Evolutionary conservation across 192 early-diverging fungal genomes (phyloP).

Genomic region (Backusella morwellensis): DNA sequence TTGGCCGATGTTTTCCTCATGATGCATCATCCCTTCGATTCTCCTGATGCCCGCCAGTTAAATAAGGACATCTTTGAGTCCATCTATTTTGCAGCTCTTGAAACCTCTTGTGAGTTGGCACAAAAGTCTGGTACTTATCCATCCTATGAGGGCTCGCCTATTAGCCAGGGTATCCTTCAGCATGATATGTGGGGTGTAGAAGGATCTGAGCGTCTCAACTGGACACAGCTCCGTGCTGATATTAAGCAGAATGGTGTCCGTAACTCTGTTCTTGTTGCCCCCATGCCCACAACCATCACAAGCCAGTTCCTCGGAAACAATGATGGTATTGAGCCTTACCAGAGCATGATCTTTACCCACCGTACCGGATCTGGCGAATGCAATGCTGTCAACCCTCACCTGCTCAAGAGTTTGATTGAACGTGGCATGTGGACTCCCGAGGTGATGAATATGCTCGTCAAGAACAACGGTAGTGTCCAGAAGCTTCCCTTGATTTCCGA

Average conservation of each 20-base stretch:
- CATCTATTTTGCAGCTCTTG: conserved; percentile 90
- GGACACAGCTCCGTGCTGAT: conserved; percentile 72
- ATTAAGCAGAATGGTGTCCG: conserved; percentile 82
- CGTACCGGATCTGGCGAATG: conserved; percentile 93
- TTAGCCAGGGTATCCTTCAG: conserved; percentile 84
- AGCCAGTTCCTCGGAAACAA: conserved; percentile 96
- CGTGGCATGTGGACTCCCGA: conserved; percentile 87
- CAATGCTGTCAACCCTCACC: conserved; percentile 94
- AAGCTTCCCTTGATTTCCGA: conserved; percentile 72
- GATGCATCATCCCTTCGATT: conserved; percentile 93
- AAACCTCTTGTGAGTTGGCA: conserved; percentile 89
- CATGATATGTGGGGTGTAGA: conserved; percentile 88
- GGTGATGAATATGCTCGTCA: conserved; percentile 94
- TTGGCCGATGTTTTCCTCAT: conserved; percentile 94
- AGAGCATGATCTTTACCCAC: conserved; percentile 91
- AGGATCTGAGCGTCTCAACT: conserved; percentile 82
- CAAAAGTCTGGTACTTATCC: conserved; percentile 71
- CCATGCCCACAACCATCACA: conserved; percentile 95
- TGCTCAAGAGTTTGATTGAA: conserved; percentile 90
- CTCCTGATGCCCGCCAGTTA: conserved; percentile 73
- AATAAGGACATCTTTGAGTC: conserved; percentile 93
- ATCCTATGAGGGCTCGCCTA: conserved; percentile 83
- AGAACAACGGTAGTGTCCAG: conserved; percentile 86
- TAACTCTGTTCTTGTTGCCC: conserved; percentile 90
- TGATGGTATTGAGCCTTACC: conserved; percentile 91